Evolutionary conservation across 2,329 filamentous ascomycete species (phyloP).

Genomic region (Sclerotinia spermophila): DNA sequence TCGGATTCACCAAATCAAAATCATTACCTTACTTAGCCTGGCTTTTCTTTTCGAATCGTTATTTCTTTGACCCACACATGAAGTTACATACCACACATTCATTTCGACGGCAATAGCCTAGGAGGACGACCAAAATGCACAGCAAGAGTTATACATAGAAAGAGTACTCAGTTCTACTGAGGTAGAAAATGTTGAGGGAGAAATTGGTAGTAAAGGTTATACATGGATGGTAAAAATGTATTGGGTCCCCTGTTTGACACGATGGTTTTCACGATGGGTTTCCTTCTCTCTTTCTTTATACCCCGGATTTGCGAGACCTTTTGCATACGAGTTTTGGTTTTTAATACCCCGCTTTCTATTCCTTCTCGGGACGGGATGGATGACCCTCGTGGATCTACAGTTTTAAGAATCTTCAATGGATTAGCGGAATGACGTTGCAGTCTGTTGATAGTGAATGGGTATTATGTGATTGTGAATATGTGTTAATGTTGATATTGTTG

Average conservation of each 20-base stretch:
- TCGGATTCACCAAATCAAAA: neutral
- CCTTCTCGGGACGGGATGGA: neutral
- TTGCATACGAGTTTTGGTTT: neutral
- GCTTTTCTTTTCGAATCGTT: neutral
- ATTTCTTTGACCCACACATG: neutral
- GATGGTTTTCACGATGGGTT: slow-evolving; percentile 5
- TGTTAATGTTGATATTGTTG: neutral
- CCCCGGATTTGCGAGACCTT: neutral
- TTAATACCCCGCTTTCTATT: neutral
- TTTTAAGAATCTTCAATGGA: neutral
- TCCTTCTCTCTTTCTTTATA: neutral
- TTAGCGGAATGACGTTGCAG: neutral
- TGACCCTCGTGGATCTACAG: neutral
- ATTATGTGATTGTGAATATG: neutral
- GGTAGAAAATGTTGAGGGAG: neutral
- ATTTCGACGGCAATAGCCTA: neutral
- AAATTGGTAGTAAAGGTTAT: neutral
- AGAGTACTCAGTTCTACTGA: neutral
- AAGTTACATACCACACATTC: neutral
- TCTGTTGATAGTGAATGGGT: neutral
- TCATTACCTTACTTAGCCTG: neutral
- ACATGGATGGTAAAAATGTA: slow-evolving; percentile 11
- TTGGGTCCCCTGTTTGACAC: neutral
- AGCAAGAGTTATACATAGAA: slow-evolving; percentile 2
- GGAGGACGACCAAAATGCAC: neutral